Evolutionary conservation across 352 stramenopile genomes (phyloP).

Genomic region (Globisporangium solare): DNA sequence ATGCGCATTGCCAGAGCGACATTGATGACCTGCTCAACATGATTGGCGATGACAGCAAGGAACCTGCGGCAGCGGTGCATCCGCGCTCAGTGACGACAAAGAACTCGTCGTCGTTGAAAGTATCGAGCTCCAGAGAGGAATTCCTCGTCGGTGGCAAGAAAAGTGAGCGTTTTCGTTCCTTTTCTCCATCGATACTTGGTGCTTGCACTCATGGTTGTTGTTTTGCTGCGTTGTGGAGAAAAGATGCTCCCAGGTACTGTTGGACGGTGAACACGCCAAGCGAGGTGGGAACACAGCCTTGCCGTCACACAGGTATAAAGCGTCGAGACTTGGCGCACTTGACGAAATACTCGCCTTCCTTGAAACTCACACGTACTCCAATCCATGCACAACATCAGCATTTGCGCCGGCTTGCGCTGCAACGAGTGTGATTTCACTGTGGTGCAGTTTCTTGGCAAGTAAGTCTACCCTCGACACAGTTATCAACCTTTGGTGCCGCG

Average conservation of each 20-base stretch:
- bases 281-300: conserved; percentile 58
- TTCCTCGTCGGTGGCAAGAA: conserved; percentile 45
- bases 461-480: too few relatives aligned
- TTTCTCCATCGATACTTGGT: background rate
- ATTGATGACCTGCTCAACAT: conserved; percentile 77
- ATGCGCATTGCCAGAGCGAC: conserved; percentile 29
- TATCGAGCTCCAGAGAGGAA: conserved; percentile 16
- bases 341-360: too few relatives aligned
- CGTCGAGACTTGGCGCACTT: background rate
- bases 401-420: conserved; percentile 71
- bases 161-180: conserved; percentile 28
- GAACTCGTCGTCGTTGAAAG: background rate
- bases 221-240: background rate
- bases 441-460: conserved; percentile 72
- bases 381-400: too few relatives aligned
- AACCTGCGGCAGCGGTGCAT: conserved; percentile 22
- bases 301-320: conserved; percentile 36
- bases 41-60: conserved; percentile 40
- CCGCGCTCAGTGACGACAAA: conserved; percentile 17
- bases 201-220: background rate
- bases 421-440: conserved; percentile 82
- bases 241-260: conserved; percentile 51
- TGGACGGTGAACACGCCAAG: conserved; percentile 51
- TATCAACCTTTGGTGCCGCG: too few relatives aligned
- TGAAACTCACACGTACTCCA: too few relatives aligned